phyloP scores from a whole-genome alignment of 2,329 filamentous ascomycete species.

The Pestalotiopsis sp. region DNA sequence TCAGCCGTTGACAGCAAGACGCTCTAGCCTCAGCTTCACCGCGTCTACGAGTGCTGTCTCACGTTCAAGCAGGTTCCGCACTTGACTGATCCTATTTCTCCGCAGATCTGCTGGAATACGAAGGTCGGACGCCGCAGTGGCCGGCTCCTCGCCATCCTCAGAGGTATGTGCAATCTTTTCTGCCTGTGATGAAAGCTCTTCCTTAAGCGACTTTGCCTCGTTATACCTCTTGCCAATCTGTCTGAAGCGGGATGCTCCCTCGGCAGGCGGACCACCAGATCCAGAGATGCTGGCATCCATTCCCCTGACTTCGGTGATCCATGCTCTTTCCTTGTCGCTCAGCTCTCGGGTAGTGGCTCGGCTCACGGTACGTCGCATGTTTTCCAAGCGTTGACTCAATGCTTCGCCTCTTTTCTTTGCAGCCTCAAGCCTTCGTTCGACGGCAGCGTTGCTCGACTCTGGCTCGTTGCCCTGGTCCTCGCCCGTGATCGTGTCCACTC shows the following conservation, averaged over 20 bases:
- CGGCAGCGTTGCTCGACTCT: conserved; percentile 56
- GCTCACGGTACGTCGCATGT: conserved; percentile 40
- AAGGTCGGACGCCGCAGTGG: conserved; percentile 42
- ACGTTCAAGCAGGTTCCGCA: conserved; percentile 64
- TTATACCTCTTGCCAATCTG: conserved; percentile 60
- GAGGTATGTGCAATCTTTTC: conserved; percentile 39
- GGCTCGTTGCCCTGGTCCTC: conserved; percentile 55
- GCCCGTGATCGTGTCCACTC: conserved; percentile 68
- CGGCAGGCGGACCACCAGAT: conserved; percentile 28
- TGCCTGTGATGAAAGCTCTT: conserved; percentile 55
- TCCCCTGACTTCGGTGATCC: conserved; percentile 43
- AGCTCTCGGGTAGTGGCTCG: conserved; percentile 53
- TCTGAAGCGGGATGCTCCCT: conserved; percentile 43
- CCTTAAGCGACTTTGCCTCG: conserved; percentile 55
- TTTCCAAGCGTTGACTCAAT: conserved; percentile 55
- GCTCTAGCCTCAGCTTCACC: conserved; percentile 63
- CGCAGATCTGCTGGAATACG: conserved; percentile 63
- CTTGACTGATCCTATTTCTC: conserved; percentile 64
- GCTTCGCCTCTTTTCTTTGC: conserved; percentile 50
- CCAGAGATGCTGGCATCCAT: conserved; percentile 45
- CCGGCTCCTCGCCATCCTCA: conserved; percentile 29
- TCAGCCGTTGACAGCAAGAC: conserved; percentile 43
- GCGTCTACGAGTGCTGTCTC: conserved; percentile 71
- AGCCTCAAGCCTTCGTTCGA: conserved; percentile 55
- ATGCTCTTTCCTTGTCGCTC: conserved; percentile 64